A percentile compares a stretch with the other conserved stretches of the same genome.
These are phyloP conservation scores for Aspergillus piperis DNA, from an alignment of 2,329 filamentous ascomycete species.

Conservation along the genomic window DNA sequence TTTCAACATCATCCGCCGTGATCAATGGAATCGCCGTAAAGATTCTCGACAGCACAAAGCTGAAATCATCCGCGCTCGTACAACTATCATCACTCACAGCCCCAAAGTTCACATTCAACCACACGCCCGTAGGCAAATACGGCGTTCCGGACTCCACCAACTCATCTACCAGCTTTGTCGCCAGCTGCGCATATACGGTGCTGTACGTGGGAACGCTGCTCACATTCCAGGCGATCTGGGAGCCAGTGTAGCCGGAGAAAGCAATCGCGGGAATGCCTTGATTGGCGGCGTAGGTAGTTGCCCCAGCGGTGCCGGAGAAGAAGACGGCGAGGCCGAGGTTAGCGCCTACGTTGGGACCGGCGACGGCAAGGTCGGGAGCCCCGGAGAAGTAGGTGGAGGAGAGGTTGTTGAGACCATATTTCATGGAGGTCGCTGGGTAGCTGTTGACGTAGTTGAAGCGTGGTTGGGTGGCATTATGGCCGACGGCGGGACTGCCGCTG, in stretches of 20 bases:
- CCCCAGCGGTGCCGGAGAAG: slow-evolving; percentile 69
- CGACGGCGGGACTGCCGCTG: slow-evolving; percentile 56
- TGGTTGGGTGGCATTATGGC: slow-evolving; percentile 58
- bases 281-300: slow-evolving; percentile 59
- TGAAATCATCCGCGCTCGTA: slow-evolving; percentile 56
- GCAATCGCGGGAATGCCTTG: slow-evolving; percentile 66
- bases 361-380: slow-evolving; percentile 63
- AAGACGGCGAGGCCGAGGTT: slow-evolving; percentile 60
- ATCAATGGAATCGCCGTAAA: slow-evolving; percentile 45
- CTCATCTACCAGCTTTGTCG: slow-evolving; percentile 58
- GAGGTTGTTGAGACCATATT: slow-evolving; percentile 62
- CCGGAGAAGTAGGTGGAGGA: slow-evolving; percentile 57
- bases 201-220: slow-evolving; percentile 50
- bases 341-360: slow-evolving; percentile 62
- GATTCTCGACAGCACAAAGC: slow-evolving; percentile 66
- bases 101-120: slow-evolving; percentile 71
- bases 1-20: slow-evolving; percentile 54
- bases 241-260: slow-evolving; percentile 60
- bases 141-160: slow-evolving; percentile 60
- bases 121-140: slow-evolving; percentile 62
- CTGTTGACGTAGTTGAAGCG: slow-evolving; percentile 73
- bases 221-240: slow-evolving; percentile 56
- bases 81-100: slow-evolving; percentile 52
- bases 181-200: slow-evolving; percentile 64
- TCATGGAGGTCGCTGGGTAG: slow-evolving; percentile 65